Evolutionary conservation across 768 basidiomycete genomes (phyloP).

Genomic region (Kwoniella sp.): DNA sequence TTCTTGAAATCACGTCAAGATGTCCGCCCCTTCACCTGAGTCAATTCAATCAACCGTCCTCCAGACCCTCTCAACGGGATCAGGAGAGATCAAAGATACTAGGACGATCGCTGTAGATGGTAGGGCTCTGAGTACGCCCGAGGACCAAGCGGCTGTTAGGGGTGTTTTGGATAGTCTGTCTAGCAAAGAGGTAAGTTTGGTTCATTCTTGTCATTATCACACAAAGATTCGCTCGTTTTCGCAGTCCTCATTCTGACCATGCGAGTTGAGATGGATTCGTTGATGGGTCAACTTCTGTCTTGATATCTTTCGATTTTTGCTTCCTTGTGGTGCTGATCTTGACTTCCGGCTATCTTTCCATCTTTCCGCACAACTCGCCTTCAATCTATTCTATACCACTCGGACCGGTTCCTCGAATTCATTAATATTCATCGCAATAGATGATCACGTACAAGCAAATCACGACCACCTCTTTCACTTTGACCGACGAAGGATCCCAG

Average conservation of each 20-base stretch:
- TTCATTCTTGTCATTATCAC: too few relatives aligned
- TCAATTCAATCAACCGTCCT: slow-evolving; percentile 77
- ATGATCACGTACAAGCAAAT: slow-evolving; percentile 58
- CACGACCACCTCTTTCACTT: slow-evolving; percentile 70
- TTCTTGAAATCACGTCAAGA: background rate
- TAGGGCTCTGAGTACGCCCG: slow-evolving; percentile 28
- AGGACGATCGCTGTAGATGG: slow-evolving; percentile 45
- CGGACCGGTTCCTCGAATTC: too few relatives aligned
- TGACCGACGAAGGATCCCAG: slow-evolving; percentile 79
- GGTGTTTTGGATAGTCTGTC: slow-evolving; percentile 88
- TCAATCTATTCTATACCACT: too few relatives aligned
- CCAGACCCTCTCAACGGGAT: slow-evolving; percentile 63
- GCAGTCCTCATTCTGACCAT: too few relatives aligned
- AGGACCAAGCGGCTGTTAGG: slow-evolving; percentile 73
- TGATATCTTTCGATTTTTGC: too few relatives aligned
- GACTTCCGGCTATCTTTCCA: too few relatives aligned
- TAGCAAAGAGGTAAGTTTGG: slow-evolving; percentile 71
- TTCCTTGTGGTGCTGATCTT: too few relatives aligned
- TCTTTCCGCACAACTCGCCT: too few relatives aligned
- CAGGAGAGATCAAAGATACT: slow-evolving; percentile 54
- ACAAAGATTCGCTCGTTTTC: too few relatives aligned
- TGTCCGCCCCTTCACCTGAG: slow-evolving; percentile 57
- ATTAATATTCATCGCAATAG: too few relatives aligned
- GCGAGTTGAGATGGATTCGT: too few relatives aligned
- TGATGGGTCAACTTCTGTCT: too few relatives aligned